Conservation (phyloP, 164 flowering plant genomes). For the Piper betle region DNA sequence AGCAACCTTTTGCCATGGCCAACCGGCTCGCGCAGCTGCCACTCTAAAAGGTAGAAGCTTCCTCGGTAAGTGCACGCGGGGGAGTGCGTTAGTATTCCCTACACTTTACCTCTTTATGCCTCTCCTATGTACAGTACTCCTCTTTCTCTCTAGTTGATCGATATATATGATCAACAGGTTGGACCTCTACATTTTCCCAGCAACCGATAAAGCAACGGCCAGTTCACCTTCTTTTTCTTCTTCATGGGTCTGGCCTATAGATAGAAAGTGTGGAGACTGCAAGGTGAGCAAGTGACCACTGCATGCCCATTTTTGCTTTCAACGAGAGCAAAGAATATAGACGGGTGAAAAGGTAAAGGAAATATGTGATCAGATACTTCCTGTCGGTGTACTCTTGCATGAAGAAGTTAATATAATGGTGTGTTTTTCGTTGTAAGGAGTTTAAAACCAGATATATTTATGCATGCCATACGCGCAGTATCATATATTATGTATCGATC, state of each 20-base stretch:
- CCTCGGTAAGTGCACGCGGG: slow-evolving; percentile 8
- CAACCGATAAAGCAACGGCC: slow-evolving; percentile 16
- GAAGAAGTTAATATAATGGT: slow-evolving; percentile 8
- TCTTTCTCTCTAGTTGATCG: background rate
- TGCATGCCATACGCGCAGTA: too few species aligned
- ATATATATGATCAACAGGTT: background rate
- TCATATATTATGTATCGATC: too few species aligned
- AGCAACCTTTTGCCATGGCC: slow-evolving; percentile 3
- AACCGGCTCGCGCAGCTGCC: slow-evolving; percentile 8
- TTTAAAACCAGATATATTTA: too few species aligned
- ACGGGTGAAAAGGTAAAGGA: slow-evolving; percentile 11
- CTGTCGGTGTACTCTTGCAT: slow-evolving; percentile 31
- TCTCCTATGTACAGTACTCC: slow-evolving; percentile 7
- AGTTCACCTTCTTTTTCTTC: slow-evolving; percentile 8
- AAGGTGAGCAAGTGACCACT: background rate
- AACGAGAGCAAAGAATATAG: slow-evolving; percentile 11
- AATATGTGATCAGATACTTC: slow-evolving; percentile 19
- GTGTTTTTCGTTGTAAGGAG: too few species aligned
- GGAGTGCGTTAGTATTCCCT: slow-evolving; percentile 15
- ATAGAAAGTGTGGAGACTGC: background rate
- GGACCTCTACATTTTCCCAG: slow-evolving; percentile 13
- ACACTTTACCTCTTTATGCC: slow-evolving; percentile 11
- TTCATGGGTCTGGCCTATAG: slow-evolving; percentile 3
- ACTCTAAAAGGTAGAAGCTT: slow-evolving; percentile 19
- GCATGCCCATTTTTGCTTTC: background rate